phyloP scores from a whole-genome alignment of 2,329 filamentous ascomycete species.

The Colletotrichum sojae region DNA sequence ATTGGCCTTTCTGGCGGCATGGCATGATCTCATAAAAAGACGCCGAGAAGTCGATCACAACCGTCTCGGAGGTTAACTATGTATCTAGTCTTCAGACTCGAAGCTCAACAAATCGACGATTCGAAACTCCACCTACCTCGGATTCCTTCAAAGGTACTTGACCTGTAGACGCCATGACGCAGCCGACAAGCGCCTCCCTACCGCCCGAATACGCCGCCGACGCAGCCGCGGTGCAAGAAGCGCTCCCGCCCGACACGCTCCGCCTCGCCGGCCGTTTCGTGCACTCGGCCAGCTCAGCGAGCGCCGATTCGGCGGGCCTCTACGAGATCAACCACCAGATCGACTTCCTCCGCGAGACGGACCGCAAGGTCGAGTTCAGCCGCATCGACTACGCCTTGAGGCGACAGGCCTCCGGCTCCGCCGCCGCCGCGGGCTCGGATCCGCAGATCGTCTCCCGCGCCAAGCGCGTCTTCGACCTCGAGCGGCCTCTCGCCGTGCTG shows the following conservation, averaged over 20 bases:
- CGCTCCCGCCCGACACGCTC: constrained; percentile 50
- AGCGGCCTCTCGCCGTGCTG: constrained; percentile 48
- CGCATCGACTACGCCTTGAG: constrained; percentile 50
- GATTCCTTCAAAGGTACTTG: not conserved
- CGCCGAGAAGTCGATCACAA: too few relatives aligned
- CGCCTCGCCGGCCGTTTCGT: constrained; percentile 52
- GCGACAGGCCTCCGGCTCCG: constrained; percentile 2
- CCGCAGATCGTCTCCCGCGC: constrained; percentile 48
- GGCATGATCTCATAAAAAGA: too few relatives aligned
- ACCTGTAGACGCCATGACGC: constrained; percentile 10
- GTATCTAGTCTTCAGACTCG: too few relatives aligned
- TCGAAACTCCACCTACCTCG: too few relatives aligned
- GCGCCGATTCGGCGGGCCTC: constrained; percentile 48
- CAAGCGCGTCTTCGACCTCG: constrained; percentile 53
- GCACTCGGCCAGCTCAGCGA: constrained; percentile 45
- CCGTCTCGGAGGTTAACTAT: too few relatives aligned
- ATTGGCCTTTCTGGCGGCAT: too few relatives aligned
- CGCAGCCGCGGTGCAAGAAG: constrained; percentile 18
- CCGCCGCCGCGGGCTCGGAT: constrained; percentile 12
- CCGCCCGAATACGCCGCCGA: constrained; percentile 31
- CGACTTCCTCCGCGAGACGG: constrained; percentile 49
- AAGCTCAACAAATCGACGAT: too few relatives aligned
- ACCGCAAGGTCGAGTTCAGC: constrained; percentile 49
- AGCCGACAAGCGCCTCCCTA: constrained; percentile 1
- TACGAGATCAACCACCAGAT: constrained; percentile 55